phyloP scores from a whole-genome alignment of 2,329 filamentous ascomycete genomes.

The Calonectria hawksworthii region DNA sequence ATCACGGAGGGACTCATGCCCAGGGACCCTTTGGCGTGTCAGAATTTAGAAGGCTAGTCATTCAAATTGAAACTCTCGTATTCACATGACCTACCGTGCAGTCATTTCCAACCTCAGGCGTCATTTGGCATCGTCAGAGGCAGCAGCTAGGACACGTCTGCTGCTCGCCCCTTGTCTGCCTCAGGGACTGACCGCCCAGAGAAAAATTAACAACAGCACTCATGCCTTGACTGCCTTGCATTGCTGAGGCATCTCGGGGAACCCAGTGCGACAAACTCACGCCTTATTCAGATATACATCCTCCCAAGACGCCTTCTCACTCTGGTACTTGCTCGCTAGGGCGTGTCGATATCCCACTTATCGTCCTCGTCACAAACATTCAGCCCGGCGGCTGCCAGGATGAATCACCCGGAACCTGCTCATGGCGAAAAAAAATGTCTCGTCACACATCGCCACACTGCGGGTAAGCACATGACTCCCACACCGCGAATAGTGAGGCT shows the following conservation, averaged over 20 bases:
- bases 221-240: not conserved
- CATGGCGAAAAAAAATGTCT: constrained; percentile 28
- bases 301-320: not conserved
- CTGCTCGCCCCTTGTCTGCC: not conserved
- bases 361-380: not conserved
- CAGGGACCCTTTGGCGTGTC: not conserved
- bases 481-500: constrained; percentile 21
- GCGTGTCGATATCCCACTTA: constrained; percentile 35
- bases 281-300: not conserved
- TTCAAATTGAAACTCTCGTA: not conserved
- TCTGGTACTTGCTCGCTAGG: constrained; percentile 13
- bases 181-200: not conserved
- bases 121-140: not conserved
- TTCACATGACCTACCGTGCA: constrained; percentile 2
- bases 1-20: not conserved
- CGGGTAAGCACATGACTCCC: constrained; percentile 32
- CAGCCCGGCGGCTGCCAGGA: not conserved
- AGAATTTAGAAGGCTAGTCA: not conserved
- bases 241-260: not conserved
- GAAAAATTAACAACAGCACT: not conserved
- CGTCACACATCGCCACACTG: constrained; percentile 16
- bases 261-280: constrained; percentile 28
- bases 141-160: not conserved
- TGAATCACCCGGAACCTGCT: constrained; percentile 10
- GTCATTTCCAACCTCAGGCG: not conserved